Base-by-base conservation (phyloP, 83 land plant species). In the Isoetes engelmannii region DNA sequence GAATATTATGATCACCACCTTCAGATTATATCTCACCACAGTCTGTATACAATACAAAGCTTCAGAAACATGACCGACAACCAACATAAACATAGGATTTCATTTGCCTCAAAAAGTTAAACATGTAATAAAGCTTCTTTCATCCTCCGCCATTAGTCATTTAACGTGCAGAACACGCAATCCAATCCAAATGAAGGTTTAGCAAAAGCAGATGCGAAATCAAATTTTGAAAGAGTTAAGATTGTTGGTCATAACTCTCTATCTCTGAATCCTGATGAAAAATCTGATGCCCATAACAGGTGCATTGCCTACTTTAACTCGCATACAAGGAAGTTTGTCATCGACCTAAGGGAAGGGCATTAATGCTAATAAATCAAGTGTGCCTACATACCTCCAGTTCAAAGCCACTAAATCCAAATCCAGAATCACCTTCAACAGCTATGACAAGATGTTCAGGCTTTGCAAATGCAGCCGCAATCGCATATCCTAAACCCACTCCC, bases 381-480 rank as follows among this genome's bases (percentile, higher is more conserved):
- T 12, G 57, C 12, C 13, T 12, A 45, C 69, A 44, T 80, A 89
- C 99, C 97, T 94, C 97, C 50, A 90, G 89, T 84, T 94, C 99
- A 67, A 94, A 82, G 18, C 97, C 99, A 74, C 97, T 90, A 71
- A 94, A 94, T n/a, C 88, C 88, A 60, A 94, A 88, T 28, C 87
- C 99, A 37, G 99, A 94, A 69, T 94, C 99, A 21, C 99, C 99
- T 77, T 94, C 99, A 8, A 94, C 99, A 10, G 99, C 99, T 55
- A 94, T 96, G 67, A 94, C 90, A 51, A 94, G 77, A 69, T 85
- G 78, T 54, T 77, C 89, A 7, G 98, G 98, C 5, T 65, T 77
- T 17, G 85, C 86, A 58, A 83, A 84, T 0, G 99, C 99, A 58
- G 99, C 99, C 21, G 99, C 99, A 79, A 94, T 90, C 70, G 89